These are phyloP conservation scores for Talaromyces nanjingensis DNA, from an alignment of 495 filamentous ascomycete genomes.

Conservation along the genomic window DNA sequence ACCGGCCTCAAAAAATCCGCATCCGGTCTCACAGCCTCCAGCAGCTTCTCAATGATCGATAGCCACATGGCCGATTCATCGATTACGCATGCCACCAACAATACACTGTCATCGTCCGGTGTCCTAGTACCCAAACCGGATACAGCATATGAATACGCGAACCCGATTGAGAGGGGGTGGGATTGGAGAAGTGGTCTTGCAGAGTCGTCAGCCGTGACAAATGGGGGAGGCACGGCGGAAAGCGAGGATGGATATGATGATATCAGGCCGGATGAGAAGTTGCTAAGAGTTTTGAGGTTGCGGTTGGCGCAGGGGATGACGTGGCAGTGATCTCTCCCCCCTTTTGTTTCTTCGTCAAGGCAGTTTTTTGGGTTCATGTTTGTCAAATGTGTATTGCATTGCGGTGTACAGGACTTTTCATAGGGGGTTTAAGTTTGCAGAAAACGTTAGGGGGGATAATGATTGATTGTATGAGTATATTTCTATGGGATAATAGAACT, in stretches of 20 bases:
- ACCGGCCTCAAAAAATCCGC: slow-evolving; percentile 56
- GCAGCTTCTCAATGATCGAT: slow-evolving; percentile 61
- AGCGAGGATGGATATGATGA: neutral
- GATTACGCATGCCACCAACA: slow-evolving; percentile 1
- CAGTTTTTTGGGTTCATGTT: neutral
- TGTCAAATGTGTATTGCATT: neutral
- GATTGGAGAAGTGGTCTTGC: slow-evolving; percentile 70
- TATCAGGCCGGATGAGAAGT: slow-evolving; percentile 12
- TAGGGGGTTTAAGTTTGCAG: neutral
- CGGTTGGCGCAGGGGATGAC: slow-evolving; percentile 60
- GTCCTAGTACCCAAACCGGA: slow-evolving; percentile 43
- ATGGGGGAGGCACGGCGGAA: slow-evolving; percentile 23
- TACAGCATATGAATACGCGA: slow-evolving; percentile 18
- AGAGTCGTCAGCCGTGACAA: slow-evolving; percentile 48
- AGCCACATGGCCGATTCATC: slow-evolving; percentile 57
- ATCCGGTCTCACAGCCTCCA: slow-evolving; percentile 42
- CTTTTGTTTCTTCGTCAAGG: neutral
- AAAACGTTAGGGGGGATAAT: neutral
- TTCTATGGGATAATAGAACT: neutral
- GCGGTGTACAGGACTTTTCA: neutral
- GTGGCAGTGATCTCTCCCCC: neutral
- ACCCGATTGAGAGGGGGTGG: slow-evolving; percentile 56
- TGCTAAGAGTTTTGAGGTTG: slow-evolving; percentile 64
- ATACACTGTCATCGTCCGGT: slow-evolving; percentile 29
- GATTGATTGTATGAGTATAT: neutral